Evolutionary conservation across 2,329 filamentous ascomycete genomes (phyloP).

Genomic region (Neophaeococcomyces aloes): DNA sequence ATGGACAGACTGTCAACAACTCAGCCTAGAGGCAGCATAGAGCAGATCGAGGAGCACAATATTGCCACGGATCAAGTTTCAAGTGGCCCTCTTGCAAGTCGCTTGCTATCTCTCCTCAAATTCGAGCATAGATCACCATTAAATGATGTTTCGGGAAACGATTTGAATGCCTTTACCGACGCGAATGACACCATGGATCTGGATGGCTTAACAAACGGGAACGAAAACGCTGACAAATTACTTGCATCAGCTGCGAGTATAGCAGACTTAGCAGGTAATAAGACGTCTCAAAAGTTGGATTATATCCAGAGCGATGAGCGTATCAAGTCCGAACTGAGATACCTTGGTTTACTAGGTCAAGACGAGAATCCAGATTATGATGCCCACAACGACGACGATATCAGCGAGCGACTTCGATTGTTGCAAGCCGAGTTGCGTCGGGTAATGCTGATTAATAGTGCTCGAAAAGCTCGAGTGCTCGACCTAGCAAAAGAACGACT

Average conservation of each 20-base stretch:
- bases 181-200: slow-evolving; percentile 39
- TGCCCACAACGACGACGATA: slow-evolving; percentile 83
- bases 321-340: slow-evolving; percentile 77
- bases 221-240: slow-evolving; percentile 39
- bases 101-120: slow-evolving; percentile 69
- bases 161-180: slow-evolving; percentile 33
- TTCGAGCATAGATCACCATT: slow-evolving; percentile 51
- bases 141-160: slow-evolving; percentile 49
- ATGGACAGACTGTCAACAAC: slow-evolving; percentile 64
- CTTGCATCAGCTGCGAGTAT: slow-evolving; percentile 66
- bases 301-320: slow-evolving; percentile 82
- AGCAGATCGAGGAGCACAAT: slow-evolving; percentile 76
- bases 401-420: slow-evolving; percentile 76
- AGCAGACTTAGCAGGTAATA: slow-evolving; percentile 58
- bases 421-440: slow-evolving; percentile 74
- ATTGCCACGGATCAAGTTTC: slow-evolving; percentile 83
- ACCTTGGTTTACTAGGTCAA: slow-evolving; percentile 73
- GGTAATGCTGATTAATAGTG: slow-evolving; percentile 78
- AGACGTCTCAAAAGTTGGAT: slow-evolving; percentile 68
- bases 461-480: slow-evolving; percentile 73
- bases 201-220: slow-evolving; percentile 28
- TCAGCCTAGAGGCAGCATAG: slow-evolving; percentile 72
- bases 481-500: slow-evolving; percentile 86
- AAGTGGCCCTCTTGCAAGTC: slow-evolving; percentile 71
- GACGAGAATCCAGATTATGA: slow-evolving; percentile 70